These are phyloP conservation scores for Rutstroemia sp. DNA, from an alignment of 2,329 filamentous ascomycete species.

Conservation along the genomic window DNA sequence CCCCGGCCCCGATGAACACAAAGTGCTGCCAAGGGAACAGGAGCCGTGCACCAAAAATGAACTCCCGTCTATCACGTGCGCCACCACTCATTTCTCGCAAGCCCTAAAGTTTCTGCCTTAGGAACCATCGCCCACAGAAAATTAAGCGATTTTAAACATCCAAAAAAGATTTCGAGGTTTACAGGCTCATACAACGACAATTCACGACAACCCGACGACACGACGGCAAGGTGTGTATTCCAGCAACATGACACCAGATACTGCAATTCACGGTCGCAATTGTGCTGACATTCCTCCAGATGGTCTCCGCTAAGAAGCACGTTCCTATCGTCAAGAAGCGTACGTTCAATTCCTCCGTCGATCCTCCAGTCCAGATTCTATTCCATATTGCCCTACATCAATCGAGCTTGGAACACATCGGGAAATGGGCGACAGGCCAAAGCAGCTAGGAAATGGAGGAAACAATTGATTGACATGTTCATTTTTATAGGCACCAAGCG, in stretches of 20 bases:
- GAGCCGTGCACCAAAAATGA: neutral
- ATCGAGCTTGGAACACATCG: neutral
- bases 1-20: too few relatives aligned
- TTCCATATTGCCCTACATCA: neutral
- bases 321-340: conserved; percentile 99
- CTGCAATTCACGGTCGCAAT: neutral
- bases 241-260: neutral
- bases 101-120: conserved; percentile 9
- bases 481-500: conserved; percentile 68
- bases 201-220: conserved; percentile 26
- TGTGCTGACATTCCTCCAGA: conserved; percentile 44
- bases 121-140: neutral
- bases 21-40: too few relatives aligned
- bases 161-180: conserved; percentile 17
- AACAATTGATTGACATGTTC: conserved; percentile 11
- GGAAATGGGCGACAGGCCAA: neutral
- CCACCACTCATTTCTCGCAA: neutral
- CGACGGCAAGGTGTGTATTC: conserved; percentile 19
- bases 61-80: neutral
- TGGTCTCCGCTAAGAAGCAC: conserved; percentile 99
- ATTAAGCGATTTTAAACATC: conserved; percentile 11
- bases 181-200: conserved; percentile 21
- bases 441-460: neutral
- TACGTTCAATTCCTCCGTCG: conserved; percentile 49
- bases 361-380: conserved; percentile 1